Percentiles rank a stretch among this genome's conserved stretches.
Evolutionary conservation across 768 basidiomycete genomes (phyloP).

Genomic region (Kondoa malvinella): DNA sequence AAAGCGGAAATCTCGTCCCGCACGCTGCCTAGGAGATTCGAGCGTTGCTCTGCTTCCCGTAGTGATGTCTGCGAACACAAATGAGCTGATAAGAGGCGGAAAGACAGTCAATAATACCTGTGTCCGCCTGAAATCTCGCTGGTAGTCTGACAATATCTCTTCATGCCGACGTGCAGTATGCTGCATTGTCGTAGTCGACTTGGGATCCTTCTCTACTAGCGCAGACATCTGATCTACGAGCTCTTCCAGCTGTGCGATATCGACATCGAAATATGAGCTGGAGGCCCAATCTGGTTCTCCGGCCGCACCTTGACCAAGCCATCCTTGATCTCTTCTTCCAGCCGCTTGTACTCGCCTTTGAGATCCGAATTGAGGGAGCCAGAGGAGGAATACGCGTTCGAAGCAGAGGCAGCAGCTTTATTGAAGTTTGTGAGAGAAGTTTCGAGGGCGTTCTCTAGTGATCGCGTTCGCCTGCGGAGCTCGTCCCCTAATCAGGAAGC

Average conservation of each 20-base stretch:
- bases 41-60: slow-evolving; percentile 64
- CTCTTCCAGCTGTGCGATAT: slow-evolving; percentile 32
- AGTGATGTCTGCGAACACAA: slow-evolving; percentile 48
- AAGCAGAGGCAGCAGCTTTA: slow-evolving; percentile 49
- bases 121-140: slow-evolving; percentile 65
- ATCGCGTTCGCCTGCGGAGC: slow-evolving; percentile 76
- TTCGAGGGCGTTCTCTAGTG: slow-evolving; percentile 82
- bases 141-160: slow-evolving; percentile 75
- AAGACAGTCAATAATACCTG: not conserved
- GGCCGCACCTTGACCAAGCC: slow-evolving; percentile 58
- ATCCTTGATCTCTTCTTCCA: slow-evolving; percentile 74
- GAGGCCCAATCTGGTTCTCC: slow-evolving; percentile 6
- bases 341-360: slow-evolving; percentile 43
- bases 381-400: slow-evolving; percentile 34
- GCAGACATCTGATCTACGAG: slow-evolving; percentile 61
- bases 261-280: slow-evolving; percentile 28
- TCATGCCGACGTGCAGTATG: slow-evolving; percentile 78
- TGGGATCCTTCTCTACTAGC: slow-evolving; percentile 42
- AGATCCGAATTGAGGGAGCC: slow-evolving; percentile 45
- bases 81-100: not conserved
- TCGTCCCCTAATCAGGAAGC: slow-evolving; percentile 39
- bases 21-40: slow-evolving; percentile 72
- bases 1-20: slow-evolving; percentile 59
- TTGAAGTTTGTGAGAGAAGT: slow-evolving; percentile 79
- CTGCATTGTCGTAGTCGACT: slow-evolving; percentile 55